A percentile compares a stretch with the other conserved stretches of the same genome.
phyloP scores from a whole-genome alignment of 768 basidiomycete genomes.

The Lentinula lateritia region DNA sequence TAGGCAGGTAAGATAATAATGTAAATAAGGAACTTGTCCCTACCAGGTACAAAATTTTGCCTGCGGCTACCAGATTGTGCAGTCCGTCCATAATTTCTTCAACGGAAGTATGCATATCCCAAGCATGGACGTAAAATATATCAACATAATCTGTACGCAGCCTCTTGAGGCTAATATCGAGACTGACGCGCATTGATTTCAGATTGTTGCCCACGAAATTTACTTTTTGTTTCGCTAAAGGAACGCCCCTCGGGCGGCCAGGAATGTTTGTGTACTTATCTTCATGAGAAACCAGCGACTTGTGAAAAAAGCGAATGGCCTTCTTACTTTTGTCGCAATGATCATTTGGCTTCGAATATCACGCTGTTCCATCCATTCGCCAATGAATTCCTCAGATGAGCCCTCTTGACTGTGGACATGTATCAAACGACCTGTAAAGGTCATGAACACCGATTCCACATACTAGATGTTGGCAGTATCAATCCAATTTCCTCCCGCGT shows the following conservation, averaged over 20 bases:
- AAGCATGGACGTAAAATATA: conserved; percentile 38
- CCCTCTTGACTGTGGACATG: conserved; percentile 40
- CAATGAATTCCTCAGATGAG: conserved; percentile 45
- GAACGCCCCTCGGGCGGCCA: conserved; percentile 21
- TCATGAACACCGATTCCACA: neutral
- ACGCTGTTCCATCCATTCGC: conserved; percentile 46
- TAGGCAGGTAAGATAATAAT: conserved; percentile 13
- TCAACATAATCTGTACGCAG: conserved; percentile 39
- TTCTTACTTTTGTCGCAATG: conserved; percentile 37
- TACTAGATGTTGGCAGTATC: conserved; percentile 44
- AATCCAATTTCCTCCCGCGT: conserved; percentile 43
- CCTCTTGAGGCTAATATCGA: conserved; percentile 33
- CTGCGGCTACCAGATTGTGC: conserved; percentile 34
- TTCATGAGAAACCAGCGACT: neutral
- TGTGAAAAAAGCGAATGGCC: neutral
- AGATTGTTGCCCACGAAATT: conserved; percentile 42
- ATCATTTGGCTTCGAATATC: conserved; percentile 43
- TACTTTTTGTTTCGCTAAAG: conserved; percentile 24
- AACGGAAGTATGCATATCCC: conserved; percentile 41
- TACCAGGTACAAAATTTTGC: conserved; percentile 37
- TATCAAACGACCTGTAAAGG: neutral
- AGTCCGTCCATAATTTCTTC: conserved; percentile 42
- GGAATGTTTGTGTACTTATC: conserved; percentile 7
- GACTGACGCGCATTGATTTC: conserved; percentile 29
- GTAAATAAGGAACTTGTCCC: neutral